Conservation (phyloP, 768 basidiomycete genomes). For the Pleurotus salmoneostramineus region DNA sequence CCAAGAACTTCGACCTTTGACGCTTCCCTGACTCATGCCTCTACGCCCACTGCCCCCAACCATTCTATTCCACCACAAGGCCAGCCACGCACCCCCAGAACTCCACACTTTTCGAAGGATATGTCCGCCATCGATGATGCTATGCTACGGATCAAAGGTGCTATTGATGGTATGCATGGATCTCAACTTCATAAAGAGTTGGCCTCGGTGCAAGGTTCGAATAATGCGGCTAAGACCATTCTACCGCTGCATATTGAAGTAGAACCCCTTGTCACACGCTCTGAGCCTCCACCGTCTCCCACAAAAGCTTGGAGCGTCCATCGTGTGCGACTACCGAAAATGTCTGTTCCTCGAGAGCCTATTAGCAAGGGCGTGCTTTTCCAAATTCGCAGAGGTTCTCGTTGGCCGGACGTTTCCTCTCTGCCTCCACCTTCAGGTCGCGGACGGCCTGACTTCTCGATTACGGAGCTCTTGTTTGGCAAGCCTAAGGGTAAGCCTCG, state of each 20-base stretch:
- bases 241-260: slow-evolving; percentile 20
- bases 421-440: slow-evolving; percentile 68
- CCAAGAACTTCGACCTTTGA: background rate
- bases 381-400: slow-evolving; percentile 33
- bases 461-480: slow-evolving; percentile 65
- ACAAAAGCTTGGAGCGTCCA: slow-evolving; percentile 32
- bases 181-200: slow-evolving; percentile 24
- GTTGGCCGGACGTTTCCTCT: slow-evolving; percentile 66
- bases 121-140: slow-evolving; percentile 80
- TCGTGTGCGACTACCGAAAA: slow-evolving; percentile 44
- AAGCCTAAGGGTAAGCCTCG: slow-evolving; percentile 41
- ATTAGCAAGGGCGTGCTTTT: slow-evolving; percentile 46
- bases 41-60: slow-evolving; percentile 4
- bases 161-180: slow-evolving; percentile 63
- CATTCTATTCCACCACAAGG: slow-evolving; percentile 14
- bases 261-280: slow-evolving; percentile 37
- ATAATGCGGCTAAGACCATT: background rate
- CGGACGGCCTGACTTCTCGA: slow-evolving; percentile 52
- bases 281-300: slow-evolving; percentile 46
- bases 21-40: background rate
- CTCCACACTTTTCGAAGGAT: slow-evolving; percentile 40
- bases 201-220: slow-evolving; percentile 15
- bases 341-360: slow-evolving; percentile 36
- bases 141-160: slow-evolving; percentile 85
- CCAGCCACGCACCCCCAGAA: slow-evolving; percentile 32